Evolutionary conservation across 345 rosid species (phyloP), one percentile per base, ranked within the genome.

Genomic region (Aethionema arabicum): DNA sequence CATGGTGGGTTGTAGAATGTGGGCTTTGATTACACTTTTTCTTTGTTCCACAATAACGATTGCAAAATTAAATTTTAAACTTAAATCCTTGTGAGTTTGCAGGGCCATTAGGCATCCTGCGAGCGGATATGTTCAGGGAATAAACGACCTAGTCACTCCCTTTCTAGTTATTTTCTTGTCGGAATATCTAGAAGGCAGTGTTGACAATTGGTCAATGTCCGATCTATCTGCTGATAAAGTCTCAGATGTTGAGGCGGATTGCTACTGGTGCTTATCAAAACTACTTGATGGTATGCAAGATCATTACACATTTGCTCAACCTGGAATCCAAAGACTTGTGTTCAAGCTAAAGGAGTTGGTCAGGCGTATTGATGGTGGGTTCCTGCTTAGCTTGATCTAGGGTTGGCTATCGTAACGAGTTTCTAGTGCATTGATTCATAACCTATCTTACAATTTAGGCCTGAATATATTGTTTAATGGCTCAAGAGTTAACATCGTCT

Each of bases 61-160:
- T 59, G 37, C 35, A 56, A 44, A 32, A 21, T 12, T 38, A 52
- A n/a, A 30, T 43, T 36, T 16, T 36, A 47, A 32, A 39, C n/a
- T 66, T 52, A 37, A 16, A 27, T 27, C 47, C 39, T 52, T 2
- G 52, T 67, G 63, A 40, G n/a, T 76, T 71, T 77, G 45, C 79
- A 90, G 97, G 97, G 99, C 99, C 44, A 93, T 93, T 49, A 79
- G 99, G 62, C 99, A 95, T 77, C 99, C 97, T 65, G 96, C 96
- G 12, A 93, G 99, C 65, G 95, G 99, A 76, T 93, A 93, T 67
- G 99, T 93, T 63, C 99, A 93, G 72, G 97, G 97, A 55, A 93
- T 93, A 81, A 93, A 93, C 59, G 99, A 93, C 80, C 92, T 93
- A 61, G 96, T 82, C 68, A 93, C 99, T 8, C 99, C 99, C 61